phyloP scores from a whole-genome alignment of 306 rosid genomes.

The Potentilla sterilis region DNA sequence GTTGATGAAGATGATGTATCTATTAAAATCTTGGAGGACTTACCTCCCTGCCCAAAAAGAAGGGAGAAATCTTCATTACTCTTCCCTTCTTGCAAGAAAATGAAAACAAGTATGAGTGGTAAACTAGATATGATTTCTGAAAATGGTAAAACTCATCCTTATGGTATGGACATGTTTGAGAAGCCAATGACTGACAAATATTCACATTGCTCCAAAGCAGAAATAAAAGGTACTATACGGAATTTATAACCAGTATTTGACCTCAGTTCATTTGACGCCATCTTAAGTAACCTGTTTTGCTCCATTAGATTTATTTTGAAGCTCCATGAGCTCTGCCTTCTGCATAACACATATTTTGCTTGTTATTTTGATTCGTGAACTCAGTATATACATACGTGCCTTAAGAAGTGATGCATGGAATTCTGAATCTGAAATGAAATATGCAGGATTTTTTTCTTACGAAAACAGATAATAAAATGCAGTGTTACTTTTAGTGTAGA shows the following conservation, averaged over 20 bases:
- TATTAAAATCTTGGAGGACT: background rate
- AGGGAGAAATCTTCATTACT: conserved; percentile 1
- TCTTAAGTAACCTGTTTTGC: background rate
- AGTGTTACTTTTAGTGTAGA: background rate
- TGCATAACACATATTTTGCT: background rate
- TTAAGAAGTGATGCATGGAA: background rate
- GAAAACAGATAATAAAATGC: background rate
- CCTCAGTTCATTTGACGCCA: background rate
- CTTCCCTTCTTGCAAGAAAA: background rate
- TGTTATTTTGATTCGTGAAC: background rate
- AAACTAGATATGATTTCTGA: background rate
- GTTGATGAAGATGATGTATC: background rate
- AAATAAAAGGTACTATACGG: background rate
- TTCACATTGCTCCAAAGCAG: conserved; percentile 4
- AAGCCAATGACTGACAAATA: background rate
- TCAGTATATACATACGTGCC: background rate
- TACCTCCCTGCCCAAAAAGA: background rate
- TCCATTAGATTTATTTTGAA: background rate
- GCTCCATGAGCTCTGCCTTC: background rate
- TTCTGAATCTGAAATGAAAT: background rate
- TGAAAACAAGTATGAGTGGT: background rate
- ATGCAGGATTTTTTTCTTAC: background rate
- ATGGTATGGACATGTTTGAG: background rate
- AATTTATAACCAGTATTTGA: background rate
- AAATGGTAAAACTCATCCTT: background rate